These are phyloP conservation scores for Mycosphaerella arachidis DNA, from an alignment of 2,329 filamentous ascomycete genomes.

Conservation along the genomic window DNA sequence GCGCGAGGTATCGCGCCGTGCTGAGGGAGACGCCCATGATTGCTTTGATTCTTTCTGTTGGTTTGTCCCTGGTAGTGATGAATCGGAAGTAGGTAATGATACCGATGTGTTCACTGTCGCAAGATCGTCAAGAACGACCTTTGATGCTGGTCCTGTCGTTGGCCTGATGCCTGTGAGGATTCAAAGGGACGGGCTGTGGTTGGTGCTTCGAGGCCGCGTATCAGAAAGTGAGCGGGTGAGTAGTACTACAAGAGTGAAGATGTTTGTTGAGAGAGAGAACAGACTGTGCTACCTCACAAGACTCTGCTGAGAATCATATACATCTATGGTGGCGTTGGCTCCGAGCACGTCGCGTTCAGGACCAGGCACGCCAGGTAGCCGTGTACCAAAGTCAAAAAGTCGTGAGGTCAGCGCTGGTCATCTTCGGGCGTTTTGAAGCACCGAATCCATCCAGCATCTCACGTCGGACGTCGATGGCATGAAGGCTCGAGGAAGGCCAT, in stretches of 20 bases:
- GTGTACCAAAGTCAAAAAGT: neutral
- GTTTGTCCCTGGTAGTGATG: neutral
- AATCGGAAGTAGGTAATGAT: neutral
- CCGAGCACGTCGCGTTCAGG: neutral
- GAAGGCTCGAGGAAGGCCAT: neutral
- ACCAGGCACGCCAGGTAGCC: neutral
- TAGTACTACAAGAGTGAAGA: neutral
- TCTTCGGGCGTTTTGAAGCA: neutral
- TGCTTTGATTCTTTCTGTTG: neutral
- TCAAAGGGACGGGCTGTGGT: neutral
- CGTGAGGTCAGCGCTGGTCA: slow-evolving; percentile 3
- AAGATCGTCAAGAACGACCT: neutral
- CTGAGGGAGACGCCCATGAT: slow-evolving; percentile 52
- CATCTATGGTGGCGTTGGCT: neutral
- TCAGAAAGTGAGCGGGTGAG: neutral
- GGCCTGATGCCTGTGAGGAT: neutral
- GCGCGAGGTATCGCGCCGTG: slow-evolving; percentile 52
- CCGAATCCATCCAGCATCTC: neutral
- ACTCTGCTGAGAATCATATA: neutral
- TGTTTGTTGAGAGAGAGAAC: neutral
- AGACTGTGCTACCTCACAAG: neutral
- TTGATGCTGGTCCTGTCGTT: neutral
- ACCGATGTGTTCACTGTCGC: neutral
- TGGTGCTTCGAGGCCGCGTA: neutral
- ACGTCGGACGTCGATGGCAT: neutral